phyloP scores from a whole-genome alignment of 2,329 filamentous ascomycete genomes.

The Exophiala aquamarina region DNA sequence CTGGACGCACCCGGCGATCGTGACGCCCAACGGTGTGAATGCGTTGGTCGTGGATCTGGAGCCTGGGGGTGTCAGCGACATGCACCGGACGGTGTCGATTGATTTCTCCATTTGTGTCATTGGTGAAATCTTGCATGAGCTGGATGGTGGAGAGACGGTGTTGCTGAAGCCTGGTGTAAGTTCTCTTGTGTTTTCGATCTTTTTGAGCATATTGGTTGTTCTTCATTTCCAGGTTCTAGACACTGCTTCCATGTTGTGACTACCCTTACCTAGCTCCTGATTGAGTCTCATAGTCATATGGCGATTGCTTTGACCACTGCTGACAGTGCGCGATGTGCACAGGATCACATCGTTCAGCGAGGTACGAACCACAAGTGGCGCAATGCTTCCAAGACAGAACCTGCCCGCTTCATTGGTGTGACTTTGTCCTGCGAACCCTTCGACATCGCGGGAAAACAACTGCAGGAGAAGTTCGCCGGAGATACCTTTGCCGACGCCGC shows the following conservation, averaged over 20 bases:
- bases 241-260: no score
- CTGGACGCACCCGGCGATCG: constrained; percentile 18
- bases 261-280: no score
- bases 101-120: constrained; percentile 23
- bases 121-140: constrained; percentile 24
- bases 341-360: constrained; percentile 26
- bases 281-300: no score
- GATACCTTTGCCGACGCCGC: no score
- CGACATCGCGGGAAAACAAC: constrained; percentile 22
- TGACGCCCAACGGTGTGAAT: constrained; percentile 20
- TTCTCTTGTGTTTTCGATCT: not conserved
- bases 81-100: constrained; percentile 25
- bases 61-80: constrained; percentile 16
- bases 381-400: constrained; percentile 22
- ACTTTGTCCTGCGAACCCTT: constrained; percentile 21
- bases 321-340: no score
- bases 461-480: constrained; percentile 10
- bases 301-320: no score
- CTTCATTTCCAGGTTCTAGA: no score
- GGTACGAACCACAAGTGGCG: constrained; percentile 25
- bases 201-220: no score
- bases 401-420: constrained; percentile 18
- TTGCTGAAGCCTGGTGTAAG: constrained; percentile 23
- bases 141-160: constrained; percentile 24
- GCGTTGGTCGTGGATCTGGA: constrained; percentile 21